Evolutionary conservation across 306 rosid genomes (phyloP), one percentile per base, ranked within the genome.

Genomic region (Gleditsia sinensis): DNA sequence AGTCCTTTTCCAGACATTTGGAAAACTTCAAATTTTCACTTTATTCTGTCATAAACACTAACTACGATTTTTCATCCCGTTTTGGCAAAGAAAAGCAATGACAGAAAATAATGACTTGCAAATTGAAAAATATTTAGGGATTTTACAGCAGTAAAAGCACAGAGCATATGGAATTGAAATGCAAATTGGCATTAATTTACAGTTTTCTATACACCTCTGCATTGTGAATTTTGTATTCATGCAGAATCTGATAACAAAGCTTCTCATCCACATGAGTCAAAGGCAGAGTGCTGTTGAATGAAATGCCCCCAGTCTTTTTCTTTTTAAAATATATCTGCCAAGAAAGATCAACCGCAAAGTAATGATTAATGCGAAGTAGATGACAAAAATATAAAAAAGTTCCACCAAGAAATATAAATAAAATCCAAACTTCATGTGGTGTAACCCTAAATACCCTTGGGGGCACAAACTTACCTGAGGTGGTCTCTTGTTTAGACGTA

Each of bases 141-240:
- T 60, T 34, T 49, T 69, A 11, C 13, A 9, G 27, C 2, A 12
- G 49, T 4, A 19, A 42, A 17, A 8, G 33, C 33, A 42, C 4
- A 16, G 20, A 45, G 17, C 2, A 45, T 14, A 13, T 2, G 7
- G 51, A 62, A 73, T 71, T 34, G 72, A 84, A 61, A 33, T 40
- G 27, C 66, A 73, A 2, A 25, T 28, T 21, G 50, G 43, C 37
- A 58, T 70, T 34, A 72, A 53, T 53, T 34, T 55, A 48, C 16
- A 58, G 45, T 57, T 64, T 50, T 51, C 30, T 30, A 62, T 17
- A 60, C 87, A 95, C 99, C 99, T 95, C 99, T 14, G 99, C 99
- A 87, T 95, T 95, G 86, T 95, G 99, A 83, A 95, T 95, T 89
- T 95, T 95, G 90, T 95, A 95, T 83, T 95, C 99, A 51, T 95